Percentiles rank a stretch among this genome's conserved stretches.
These are phyloP conservation scores for Fomitiporia mediterranea DNA, from an alignment of 1,284 basidiomycete genomes.

Conservation along the genomic window DNA sequence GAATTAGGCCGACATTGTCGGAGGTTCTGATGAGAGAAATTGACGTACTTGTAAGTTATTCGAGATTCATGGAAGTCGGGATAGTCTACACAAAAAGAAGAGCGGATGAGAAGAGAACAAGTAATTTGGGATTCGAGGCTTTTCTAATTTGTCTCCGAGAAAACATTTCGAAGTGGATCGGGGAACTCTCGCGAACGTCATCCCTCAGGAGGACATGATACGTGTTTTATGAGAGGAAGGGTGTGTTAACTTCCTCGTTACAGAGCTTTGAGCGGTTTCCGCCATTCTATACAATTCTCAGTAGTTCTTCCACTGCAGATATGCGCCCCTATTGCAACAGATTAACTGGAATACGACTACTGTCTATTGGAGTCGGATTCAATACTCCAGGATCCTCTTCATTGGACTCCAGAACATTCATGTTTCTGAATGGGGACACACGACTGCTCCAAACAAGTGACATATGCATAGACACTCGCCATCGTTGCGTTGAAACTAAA, in stretches of 20 bases:
- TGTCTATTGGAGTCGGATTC: background rate
- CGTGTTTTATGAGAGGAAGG: background rate
- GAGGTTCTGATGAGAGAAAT: too few relatives aligned
- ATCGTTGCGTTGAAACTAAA: background rate
- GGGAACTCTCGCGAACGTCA: background rate
- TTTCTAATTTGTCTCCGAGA: too few relatives aligned
- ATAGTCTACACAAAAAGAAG: background rate
- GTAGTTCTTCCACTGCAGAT: background rate
- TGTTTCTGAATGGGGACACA: background rate
- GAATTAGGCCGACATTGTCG: too few relatives aligned
- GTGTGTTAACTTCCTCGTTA: background rate
- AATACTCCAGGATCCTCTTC: background rate
- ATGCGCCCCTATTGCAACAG: conserved; percentile 1
- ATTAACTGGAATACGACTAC: background rate
- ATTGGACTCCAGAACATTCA: background rate
- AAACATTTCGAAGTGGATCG: background rate
- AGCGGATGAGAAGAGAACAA: too few relatives aligned
- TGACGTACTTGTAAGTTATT: too few relatives aligned
- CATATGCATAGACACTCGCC: background rate
- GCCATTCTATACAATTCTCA: background rate
- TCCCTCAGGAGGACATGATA: background rate
- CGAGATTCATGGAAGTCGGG: background rate
- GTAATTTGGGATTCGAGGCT: too few relatives aligned
- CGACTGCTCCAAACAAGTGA: background rate
- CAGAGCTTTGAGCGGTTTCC: background rate